Conservation (phyloP, 169 alveolate genomes). For the Cryptosporidium ubiquitum region DNA sequence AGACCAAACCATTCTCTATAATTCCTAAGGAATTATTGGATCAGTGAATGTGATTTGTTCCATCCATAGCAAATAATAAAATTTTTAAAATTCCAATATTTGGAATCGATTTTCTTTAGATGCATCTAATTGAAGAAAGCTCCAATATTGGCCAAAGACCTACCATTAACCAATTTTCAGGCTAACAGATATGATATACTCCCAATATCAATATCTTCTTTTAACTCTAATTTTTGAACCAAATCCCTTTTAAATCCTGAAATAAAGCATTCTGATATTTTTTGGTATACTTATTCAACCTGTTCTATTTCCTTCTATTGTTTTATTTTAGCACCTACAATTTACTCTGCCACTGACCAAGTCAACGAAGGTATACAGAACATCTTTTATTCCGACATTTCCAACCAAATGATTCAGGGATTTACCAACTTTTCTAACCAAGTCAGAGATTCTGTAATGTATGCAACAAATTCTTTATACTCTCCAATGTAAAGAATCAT, state of each 20-base stretch:
- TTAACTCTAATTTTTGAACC: not conserved
- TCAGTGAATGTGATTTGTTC: constrained; percentile 28
- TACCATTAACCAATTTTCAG: not conserved
- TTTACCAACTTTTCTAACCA: constrained; percentile 35
- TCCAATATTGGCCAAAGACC: not conserved
- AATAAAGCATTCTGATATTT: not conserved
- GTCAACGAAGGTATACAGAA: constrained; percentile 43
- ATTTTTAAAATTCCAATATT: not conserved
- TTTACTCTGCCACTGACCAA: constrained; percentile 37
- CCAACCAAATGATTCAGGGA: constrained; percentile 43
- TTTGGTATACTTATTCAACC: not conserved
- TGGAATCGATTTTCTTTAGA: not conserved
- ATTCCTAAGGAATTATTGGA: not conserved
- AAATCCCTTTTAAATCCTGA: not conserved
- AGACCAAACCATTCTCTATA: constrained; percentile 47
- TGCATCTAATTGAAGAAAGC: not conserved
- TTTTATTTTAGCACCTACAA: constrained; percentile 28
- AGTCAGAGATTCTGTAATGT: constrained; percentile 44
- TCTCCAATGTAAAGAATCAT: constrained; percentile 30
- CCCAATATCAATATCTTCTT: not conserved
- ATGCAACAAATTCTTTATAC: constrained; percentile 45
- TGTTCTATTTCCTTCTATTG: not conserved
- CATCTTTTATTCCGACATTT: constrained; percentile 29
- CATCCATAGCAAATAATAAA: constrained; percentile 54
- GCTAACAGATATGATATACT: not conserved